Base-by-base conservation (phyloP, 495 filamentous ascomycete genomes). In the Penicillium simplicissimum region DNA sequence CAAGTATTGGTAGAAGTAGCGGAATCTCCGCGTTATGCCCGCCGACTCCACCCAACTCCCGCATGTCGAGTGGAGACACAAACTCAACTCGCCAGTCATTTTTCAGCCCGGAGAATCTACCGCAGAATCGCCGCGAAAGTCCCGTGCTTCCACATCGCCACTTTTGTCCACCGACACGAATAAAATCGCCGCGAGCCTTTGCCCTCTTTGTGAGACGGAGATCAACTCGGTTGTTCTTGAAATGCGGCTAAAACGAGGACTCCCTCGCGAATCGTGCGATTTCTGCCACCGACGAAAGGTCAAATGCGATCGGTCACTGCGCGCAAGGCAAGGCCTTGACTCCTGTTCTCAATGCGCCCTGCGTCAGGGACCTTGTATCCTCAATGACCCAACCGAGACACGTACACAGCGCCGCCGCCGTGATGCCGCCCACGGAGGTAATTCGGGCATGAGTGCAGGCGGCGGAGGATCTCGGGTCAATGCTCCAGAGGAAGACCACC, bases 241-340 rank as follows among this genome's bases (percentile, higher is more conserved):
- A 37, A 59, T 59, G 57, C 45, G 2, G 45, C 45, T 59, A 4
- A 59, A 59, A 34, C 57, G 57, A 59, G 57, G 57, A 40, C 15
- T 52, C 3, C 33, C 31, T 11, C 57, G 57, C 33, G 57, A 14
- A 59, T 59, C 57, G 8, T 59, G 57, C 35, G 47, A 59, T 31
- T 59, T 59, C 23, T 59, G 57, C 57, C 48, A 59, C 33, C 45
- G 57, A 31, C 45, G 57, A 31, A 59, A 59, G 36, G 37, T 59
- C 34, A 59, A 59, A 59, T 59, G 57, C n/a, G 57, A 59, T 40
- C 47, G 47, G 14, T 42, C 14, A 31, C 4, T 59, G 47, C 57
- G 48, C 17, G 57, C 57, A 28, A 52, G 37, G n/a, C 33, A 59
- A 10, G 57, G 57, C 23, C 7, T 43, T 15, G 15, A 45, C 10